These are phyloP conservation scores for Amyloporia xantha DNA, from an alignment of 768 basidiomycete genomes.

Conservation along the genomic window DNA sequence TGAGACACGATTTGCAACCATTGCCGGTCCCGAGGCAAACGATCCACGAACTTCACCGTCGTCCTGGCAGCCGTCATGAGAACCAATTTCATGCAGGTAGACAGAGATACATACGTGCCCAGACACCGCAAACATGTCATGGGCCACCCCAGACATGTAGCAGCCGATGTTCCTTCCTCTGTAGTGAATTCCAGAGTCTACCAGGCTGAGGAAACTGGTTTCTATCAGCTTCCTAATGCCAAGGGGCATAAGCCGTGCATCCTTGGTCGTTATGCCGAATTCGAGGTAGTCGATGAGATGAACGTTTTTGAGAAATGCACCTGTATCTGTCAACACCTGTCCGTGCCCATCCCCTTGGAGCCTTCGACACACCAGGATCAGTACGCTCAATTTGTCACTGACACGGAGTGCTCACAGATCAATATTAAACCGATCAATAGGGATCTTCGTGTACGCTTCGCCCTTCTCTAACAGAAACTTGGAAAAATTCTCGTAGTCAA, in stretches of 20 bases:
- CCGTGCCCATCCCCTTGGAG: slow-evolving; percentile 1
- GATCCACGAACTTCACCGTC: slow-evolving; percentile 27
- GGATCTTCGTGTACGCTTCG: slow-evolving; percentile 28
- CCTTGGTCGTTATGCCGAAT: slow-evolving; percentile 33
- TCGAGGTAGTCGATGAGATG: slow-evolving; percentile 32
- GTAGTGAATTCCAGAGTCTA: slow-evolving; percentile 43
- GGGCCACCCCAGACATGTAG: slow-evolving; percentile 30
- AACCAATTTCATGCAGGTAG: not conserved
- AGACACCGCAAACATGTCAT: slow-evolving; percentile 20
- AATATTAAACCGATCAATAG: slow-evolving; percentile 28
- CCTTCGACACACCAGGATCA: not conserved
- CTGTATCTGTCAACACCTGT: slow-evolving; percentile 22
- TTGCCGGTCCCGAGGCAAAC: slow-evolving; percentile 28
- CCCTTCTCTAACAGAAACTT: slow-evolving; percentile 29
- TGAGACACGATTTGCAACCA: slow-evolving; percentile 36
- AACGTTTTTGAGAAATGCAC: slow-evolving; percentile 33
- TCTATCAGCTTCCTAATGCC: slow-evolving; percentile 33
- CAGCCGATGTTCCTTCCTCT: slow-evolving; percentile 37
- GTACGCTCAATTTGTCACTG: not conserved
- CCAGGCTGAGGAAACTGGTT: slow-evolving; percentile 34
- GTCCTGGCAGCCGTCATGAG: slow-evolving; percentile 30
- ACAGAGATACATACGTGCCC: slow-evolving; percentile 22
- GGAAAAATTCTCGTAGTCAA: slow-evolving; percentile 30
- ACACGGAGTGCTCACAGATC: slow-evolving; percentile 21
- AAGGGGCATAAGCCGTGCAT: slow-evolving; percentile 29